These are phyloP conservation scores for Podospora bellae-mahoneyi DNA, from an alignment of 495 filamentous ascomycete genomes.

Conservation along the genomic window DNA sequence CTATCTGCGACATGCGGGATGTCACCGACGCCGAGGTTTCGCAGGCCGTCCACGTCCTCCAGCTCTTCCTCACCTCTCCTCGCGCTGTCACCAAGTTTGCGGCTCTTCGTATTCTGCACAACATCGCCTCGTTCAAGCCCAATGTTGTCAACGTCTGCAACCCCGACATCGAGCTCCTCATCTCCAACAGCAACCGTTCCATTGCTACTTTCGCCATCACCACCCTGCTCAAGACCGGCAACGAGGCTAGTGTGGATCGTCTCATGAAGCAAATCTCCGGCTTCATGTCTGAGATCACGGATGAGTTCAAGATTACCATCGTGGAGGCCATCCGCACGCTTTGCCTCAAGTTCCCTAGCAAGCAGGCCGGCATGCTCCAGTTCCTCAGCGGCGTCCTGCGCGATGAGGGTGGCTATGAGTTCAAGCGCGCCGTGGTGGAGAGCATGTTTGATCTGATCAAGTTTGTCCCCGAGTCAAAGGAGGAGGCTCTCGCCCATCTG, in stretches of 20 bases:
- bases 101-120: conserved; percentile 93
- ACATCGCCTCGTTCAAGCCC: conserved; percentile 92
- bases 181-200: conserved; percentile 93
- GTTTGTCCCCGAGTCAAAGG: conserved; percentile 95
- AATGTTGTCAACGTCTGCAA: conserved; percentile 91
- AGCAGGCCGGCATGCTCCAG: conserved; percentile 95
- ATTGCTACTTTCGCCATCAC: conserved; percentile 99
- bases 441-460: conserved; percentile 99
- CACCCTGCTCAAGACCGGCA: conserved; percentile 95
- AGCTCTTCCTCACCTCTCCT: conserved; percentile 95
- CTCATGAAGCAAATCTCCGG: conserved; percentile 97
- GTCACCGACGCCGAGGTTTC: conserved; percentile 87
- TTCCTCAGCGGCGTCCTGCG: conserved; percentile 93
- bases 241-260: conserved; percentile 93
- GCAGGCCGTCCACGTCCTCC: conserved; percentile 90
- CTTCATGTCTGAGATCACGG: conserved; percentile 96
- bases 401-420: conserved; percentile 97
- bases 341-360: conserved; percentile 95
- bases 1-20: conserved; percentile 90
- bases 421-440: conserved; percentile 96
- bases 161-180: conserved; percentile 91
- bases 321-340: conserved; percentile 96
- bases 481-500: conserved; percentile 93
- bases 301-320: conserved; percentile 99
- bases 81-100: conserved; percentile 97